Conservation (phyloP, 2,329 filamentous ascomycete species). For the Leptodontidium sp. region DNA sequence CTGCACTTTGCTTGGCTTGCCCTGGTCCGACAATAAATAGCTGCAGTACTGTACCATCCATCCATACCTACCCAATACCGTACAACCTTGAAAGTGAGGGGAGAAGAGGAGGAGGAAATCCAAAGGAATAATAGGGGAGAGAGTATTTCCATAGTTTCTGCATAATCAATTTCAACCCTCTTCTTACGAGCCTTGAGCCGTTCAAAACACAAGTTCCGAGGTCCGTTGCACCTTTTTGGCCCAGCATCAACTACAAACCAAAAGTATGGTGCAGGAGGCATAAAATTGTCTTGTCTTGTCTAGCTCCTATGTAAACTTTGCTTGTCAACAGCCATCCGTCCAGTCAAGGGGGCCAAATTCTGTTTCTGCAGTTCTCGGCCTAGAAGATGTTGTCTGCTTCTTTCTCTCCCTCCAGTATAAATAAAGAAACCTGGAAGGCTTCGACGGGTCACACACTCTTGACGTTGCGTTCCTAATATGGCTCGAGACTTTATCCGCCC, state of each 20-base stretch:
- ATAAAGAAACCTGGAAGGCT: not conserved
- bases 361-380: not conserved
- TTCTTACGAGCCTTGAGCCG: not conserved
- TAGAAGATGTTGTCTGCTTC: not conserved
- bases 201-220: not conserved
- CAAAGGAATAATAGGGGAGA: not conserved
- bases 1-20: not conserved
- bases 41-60: not conserved
- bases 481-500: constrained; percentile 29
- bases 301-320: not conserved
- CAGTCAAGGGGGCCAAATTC: constrained; percentile 8
- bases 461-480: constrained; percentile 7
- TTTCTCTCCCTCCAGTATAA: not conserved
- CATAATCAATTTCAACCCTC: too few relatives aligned
- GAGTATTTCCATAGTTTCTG: too few relatives aligned
- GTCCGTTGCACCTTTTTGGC: not conserved
- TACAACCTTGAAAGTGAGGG: not conserved
- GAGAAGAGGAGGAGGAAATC: not conserved
- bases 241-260: not conserved
- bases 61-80: too few relatives aligned
- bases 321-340: constrained; percentile 11
- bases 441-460: not conserved
- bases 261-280: not conserved
- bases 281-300: not conserved
- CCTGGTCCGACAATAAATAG: not conserved